Conservation (phyloP, 768 basidiomycete species). For the Suillus occidentalis region DNA sequence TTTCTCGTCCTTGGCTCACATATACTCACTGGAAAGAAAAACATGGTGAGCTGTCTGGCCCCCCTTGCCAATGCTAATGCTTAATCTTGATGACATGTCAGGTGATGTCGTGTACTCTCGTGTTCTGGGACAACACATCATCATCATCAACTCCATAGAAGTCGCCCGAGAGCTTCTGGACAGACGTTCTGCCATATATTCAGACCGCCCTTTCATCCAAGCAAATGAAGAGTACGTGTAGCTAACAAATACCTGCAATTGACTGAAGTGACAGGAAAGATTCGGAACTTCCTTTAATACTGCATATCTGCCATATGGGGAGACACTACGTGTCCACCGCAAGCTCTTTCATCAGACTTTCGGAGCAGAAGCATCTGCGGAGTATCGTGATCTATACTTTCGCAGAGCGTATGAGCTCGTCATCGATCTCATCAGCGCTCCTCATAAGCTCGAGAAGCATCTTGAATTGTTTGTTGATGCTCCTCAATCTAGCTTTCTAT, state of each 20-base stretch:
- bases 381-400: too few relatives aligned
- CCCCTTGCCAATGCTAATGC: too few relatives aligned
- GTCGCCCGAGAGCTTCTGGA: constrained; percentile 15
- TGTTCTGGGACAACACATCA: constrained; percentile 11
- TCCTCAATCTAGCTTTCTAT: background rate
- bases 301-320: constrained; percentile 20
- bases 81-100: too few relatives aligned
- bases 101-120: too few relatives aligned
- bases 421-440: too few relatives aligned
- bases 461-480: constrained; percentile 12
- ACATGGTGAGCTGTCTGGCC: too few relatives aligned
- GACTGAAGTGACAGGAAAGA: constrained; percentile 7
- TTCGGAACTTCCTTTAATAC: constrained; percentile 19
- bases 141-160: constrained; percentile 16
- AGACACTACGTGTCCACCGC: constrained; percentile 20
- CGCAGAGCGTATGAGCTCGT: too few relatives aligned
- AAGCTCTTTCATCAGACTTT: constrained; percentile 23
- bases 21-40: constrained; percentile 18
- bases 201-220: constrained; percentile 12
- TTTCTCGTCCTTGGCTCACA: constrained; percentile 12
- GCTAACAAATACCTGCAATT: background rate
- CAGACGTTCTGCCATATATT: constrained; percentile 16
- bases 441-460: too few relatives aligned
- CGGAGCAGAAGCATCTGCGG: too few relatives aligned
- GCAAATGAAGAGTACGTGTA: constrained; percentile 13